These are phyloP conservation scores for Pythium diclinum DNA, from an alignment of 352 stramenopile genomes.

Conservation along the genomic window DNA sequence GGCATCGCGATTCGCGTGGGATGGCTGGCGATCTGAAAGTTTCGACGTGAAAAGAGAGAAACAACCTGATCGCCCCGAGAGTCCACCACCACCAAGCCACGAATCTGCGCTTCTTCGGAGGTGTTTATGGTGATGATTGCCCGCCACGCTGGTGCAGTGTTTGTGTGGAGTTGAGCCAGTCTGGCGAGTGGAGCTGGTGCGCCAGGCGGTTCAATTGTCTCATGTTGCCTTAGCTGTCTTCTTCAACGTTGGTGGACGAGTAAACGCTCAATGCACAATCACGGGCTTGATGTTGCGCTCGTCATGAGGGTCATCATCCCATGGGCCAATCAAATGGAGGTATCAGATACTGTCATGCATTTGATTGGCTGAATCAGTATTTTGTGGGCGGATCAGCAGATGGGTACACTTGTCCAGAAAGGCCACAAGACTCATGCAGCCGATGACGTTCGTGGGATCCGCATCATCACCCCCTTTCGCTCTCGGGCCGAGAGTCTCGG, in stretches of 20 bases:
- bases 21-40: neutral
- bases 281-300: neutral
- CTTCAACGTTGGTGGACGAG: neutral
- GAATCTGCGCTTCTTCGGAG: neutral
- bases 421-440: neutral
- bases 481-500: no score
- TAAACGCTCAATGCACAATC: neutral
- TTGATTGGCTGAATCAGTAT: neutral
- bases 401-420: neutral
- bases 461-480: conserved; percentile 1
- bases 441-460: neutral
- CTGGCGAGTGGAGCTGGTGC: neutral
- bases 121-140: neutral
- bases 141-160: neutral
- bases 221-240: neutral
- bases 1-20: no score
- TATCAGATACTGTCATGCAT: neutral
- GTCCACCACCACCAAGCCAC: neutral
- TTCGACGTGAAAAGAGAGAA: neutral
- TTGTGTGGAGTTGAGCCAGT: neutral
- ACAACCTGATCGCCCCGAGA: neutral
- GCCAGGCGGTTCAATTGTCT: neutral
- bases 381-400: neutral
- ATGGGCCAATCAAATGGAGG: neutral
- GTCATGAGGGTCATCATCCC: neutral